Percentiles rank a stretch among this genome's conserved stretches.
These are phyloP conservation scores for Nicotiana paniculata DNA, from an alignment of 257 asterid genomes.

Conservation along the genomic window DNA sequence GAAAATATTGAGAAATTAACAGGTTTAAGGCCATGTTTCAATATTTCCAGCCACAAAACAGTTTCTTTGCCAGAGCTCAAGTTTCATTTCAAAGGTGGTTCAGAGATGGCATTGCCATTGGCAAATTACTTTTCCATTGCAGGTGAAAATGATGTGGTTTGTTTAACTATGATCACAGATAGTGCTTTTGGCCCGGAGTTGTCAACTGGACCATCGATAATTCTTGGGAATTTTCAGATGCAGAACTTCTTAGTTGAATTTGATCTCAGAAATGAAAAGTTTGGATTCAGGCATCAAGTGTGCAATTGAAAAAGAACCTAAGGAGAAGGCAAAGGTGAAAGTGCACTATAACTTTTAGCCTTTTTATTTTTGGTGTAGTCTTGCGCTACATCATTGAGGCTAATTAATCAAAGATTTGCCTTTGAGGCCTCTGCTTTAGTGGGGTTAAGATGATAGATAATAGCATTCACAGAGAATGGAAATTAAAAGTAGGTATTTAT, in stretches of 20 bases:
- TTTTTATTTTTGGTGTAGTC: background rate
- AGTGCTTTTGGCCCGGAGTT: conserved; percentile 32
- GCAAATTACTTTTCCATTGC: conserved; percentile 59
- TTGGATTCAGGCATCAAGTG: conserved; percentile 61
- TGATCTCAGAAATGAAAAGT: conserved; percentile 64
- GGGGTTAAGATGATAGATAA: background rate
- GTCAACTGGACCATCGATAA: conserved; percentile 59
- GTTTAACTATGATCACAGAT: conserved; percentile 55
- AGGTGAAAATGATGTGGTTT: conserved; percentile 27
- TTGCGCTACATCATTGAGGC: background rate
- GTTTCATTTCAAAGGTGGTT: conserved; percentile 82
- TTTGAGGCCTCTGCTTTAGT: background rate
- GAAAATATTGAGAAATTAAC: conserved; percentile 38
- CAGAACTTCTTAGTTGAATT: conserved; percentile 72
- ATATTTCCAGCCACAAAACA: conserved; percentile 37
- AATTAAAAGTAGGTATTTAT: background rate
- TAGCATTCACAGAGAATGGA: background rate
- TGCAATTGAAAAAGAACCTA: conserved; percentile 33
- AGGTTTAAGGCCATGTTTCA: conserved; percentile 71
- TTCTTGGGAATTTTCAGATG: conserved; percentile 79
- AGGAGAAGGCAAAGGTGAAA: background rate
- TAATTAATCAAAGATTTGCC: background rate
- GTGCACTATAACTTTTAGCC: background rate
- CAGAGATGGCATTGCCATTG: conserved; percentile 55
- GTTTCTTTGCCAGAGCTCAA: conserved; percentile 44